Base-by-base conservation (phyloP, 1,139 yeast species). In the Pneumocystis oryctolagi region DNA sequence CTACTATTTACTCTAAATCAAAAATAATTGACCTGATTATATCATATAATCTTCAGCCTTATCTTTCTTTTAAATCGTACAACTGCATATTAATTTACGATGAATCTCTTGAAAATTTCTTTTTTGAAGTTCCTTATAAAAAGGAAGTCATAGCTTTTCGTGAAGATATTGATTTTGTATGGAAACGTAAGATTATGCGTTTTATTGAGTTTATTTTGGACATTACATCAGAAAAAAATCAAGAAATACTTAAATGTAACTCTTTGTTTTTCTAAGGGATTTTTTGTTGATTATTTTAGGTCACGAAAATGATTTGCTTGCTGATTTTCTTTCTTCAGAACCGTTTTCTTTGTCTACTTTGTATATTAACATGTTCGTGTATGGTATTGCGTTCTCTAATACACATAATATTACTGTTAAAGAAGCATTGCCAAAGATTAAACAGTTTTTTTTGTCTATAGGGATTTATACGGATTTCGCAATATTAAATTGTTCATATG, bases 391-490 rank as follows among this genome's bases (percentile, higher is more conserved):
- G 2, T 79, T 90, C 63, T 84, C 92, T 68, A 79, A 82, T 61
- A 78, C 79, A 65, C 76, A 82, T 35, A 75, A 80, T 31, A 82
- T 87, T 2, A 77, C 79, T 42, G 84, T 96, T 1, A 82, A 85
- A 0, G 84, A 81, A 66, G 97, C 95, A 0, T 74, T 92, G 61
- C 80, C 85, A 20, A 81, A 94, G 68, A 89, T 92, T 66, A 85
- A 86, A 72, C 80, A 97, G 65, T 92, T 89, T 71, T 76, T 92
- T 67, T 77, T 83, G 18, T 87, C 96, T n/a, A 84, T 89, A 71
- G 96, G 90, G 69, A 88, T 90, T 12, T 92, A 89, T 73, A 98
- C 98, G 12, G 85, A 84, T 68, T 94, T 92, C 79, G 97, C 98
- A 1, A 94, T 88, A 30, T 79, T 92, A 77, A 85, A 85, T 69